These are phyloP conservation scores for Aspergillus steynii DNA, from an alignment of 495 filamentous ascomycete genomes.

Conservation along the genomic window DNA sequence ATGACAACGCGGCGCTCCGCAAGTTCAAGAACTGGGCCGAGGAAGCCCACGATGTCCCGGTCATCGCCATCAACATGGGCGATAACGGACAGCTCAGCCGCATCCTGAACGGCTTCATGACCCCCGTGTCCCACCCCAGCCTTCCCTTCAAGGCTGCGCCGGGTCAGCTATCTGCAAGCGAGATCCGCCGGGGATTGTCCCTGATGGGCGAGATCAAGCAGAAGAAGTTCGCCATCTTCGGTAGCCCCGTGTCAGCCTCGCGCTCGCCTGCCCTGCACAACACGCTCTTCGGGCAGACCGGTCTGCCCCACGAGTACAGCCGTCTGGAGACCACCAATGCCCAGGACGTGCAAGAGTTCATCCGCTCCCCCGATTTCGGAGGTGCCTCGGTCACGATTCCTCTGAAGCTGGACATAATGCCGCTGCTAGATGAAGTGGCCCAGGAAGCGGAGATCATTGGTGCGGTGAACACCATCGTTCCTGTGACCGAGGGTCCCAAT, in stretches of 20 bases:
- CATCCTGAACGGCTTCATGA: slow-evolving; percentile 89
- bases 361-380: slow-evolving; percentile 75
- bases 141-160: slow-evolving; percentile 92
- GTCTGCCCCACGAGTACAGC: slow-evolving; percentile 87
- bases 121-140: slow-evolving; percentile 87
- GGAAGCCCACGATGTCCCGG: slow-evolving; percentile 67
- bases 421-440: slow-evolving; percentile 74
- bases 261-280: slow-evolving; percentile 90
- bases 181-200: slow-evolving; percentile 77
- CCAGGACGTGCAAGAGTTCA: slow-evolving; percentile 63
- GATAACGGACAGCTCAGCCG: slow-evolving; percentile 82
- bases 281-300: slow-evolving; percentile 71
- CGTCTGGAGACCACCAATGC: slow-evolving; percentile 73
- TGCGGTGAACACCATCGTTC: slow-evolving; percentile 92
- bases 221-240: slow-evolving; percentile 83
- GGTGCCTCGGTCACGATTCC: slow-evolving; percentile 96
- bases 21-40: slow-evolving; percentile 79
- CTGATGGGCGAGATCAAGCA: slow-evolving; percentile 78
- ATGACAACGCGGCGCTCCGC: slow-evolving; percentile 83
- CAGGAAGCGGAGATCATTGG: slow-evolving; percentile 81
- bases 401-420: slow-evolving; percentile 86
- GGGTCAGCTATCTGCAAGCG: slow-evolving; percentile 87
- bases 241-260: slow-evolving; percentile 76
- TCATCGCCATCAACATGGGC: slow-evolving; percentile 98
- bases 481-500: slow-evolving; percentile 33